These are phyloP conservation scores for Akanthomyces dipterigenus DNA, from an alignment of 2,329 filamentous ascomycete genomes.

Conservation along the genomic window DNA sequence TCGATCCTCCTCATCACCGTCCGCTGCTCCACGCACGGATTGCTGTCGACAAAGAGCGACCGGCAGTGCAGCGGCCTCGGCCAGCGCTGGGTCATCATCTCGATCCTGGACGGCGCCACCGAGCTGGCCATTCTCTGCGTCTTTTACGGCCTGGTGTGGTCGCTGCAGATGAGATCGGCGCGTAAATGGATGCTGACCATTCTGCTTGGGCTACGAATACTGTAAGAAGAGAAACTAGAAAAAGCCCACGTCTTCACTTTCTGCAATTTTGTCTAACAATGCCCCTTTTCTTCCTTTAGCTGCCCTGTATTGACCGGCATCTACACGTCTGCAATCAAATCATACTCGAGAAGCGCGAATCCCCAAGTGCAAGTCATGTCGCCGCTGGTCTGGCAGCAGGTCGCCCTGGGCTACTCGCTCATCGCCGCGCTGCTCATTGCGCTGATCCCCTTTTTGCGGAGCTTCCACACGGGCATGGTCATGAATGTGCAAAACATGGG, in stretches of 20 bases:
- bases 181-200: constrained; percentile 7
- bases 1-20: constrained; percentile 9
- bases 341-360: constrained; percentile 10
- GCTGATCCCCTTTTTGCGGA: constrained; percentile 17
- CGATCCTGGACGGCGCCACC: constrained; percentile 3
- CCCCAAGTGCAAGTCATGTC: constrained; percentile 13
- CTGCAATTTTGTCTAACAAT: background rate
- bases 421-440: constrained; percentile 19
- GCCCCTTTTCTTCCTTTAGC: background rate
- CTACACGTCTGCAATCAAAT: constrained; percentile 10
- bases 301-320: constrained; percentile 13
- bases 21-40: background rate
- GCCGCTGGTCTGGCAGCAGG: constrained; percentile 17
- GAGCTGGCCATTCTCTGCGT: constrained; percentile 4
- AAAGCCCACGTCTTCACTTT: constrained; percentile 4
- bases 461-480: constrained; percentile 15
- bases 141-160: constrained; percentile 10
- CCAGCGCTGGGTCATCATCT: constrained; percentile 2
- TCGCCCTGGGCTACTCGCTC: constrained; percentile 16
- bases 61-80: background rate
- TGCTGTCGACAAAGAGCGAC: background rate
- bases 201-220: constrained; percentile 1
- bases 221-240: background rate
- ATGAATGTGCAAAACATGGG: constrained; percentile 9
- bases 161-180: constrained; percentile 1